These are phyloP conservation scores for Stagonosporopsis cucurbitacearum DNA, from an alignment of 2,329 filamentous ascomycete genomes.

Conservation along the genomic window DNA sequence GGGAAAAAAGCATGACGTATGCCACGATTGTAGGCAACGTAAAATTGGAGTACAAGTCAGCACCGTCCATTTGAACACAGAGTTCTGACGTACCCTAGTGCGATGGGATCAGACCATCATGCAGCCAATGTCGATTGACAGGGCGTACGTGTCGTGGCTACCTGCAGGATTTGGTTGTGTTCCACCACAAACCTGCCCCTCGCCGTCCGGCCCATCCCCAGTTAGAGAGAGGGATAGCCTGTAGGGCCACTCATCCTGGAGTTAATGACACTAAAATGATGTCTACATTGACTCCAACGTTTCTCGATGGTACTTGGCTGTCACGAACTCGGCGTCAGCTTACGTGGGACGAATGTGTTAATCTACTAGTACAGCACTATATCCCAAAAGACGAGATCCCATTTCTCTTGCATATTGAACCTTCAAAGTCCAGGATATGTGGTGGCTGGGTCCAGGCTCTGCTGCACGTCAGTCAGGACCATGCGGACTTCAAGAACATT, in stretches of 20 bases:
- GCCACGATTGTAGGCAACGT: constrained; percentile 7
- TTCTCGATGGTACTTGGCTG: no score
- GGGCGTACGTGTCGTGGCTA: constrained; percentile 7
- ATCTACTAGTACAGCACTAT: constrained; percentile 5
- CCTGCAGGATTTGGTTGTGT: constrained; percentile 2
- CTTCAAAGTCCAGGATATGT: constrained; percentile 11
- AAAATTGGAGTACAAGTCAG: constrained; percentile 5
- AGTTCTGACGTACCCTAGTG: neutral
- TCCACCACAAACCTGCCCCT: constrained; percentile 2
- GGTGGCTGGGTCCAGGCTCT: constrained; percentile 13
- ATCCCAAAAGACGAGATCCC: constrained; percentile 11
- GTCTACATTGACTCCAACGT: neutral
- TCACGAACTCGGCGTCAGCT: neutral
- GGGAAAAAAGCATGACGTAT: constrained; percentile 8
- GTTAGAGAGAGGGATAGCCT: neutral
- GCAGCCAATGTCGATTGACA: constrained; percentile 5
- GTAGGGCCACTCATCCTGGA: no score
- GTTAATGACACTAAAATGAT: neutral
- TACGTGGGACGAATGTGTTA: constrained; percentile 7
- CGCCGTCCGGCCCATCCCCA: neutral
- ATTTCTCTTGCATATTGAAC: constrained; percentile 3
- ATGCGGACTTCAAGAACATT: neutral
- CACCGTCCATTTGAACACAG: neutral
- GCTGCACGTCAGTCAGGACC: constrained; percentile 4
- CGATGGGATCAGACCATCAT: constrained; percentile 2